Evolutionary conservation across 1,139 yeast genomes (phyloP).

Genomic region (Chernovozyma aurita): DNA sequence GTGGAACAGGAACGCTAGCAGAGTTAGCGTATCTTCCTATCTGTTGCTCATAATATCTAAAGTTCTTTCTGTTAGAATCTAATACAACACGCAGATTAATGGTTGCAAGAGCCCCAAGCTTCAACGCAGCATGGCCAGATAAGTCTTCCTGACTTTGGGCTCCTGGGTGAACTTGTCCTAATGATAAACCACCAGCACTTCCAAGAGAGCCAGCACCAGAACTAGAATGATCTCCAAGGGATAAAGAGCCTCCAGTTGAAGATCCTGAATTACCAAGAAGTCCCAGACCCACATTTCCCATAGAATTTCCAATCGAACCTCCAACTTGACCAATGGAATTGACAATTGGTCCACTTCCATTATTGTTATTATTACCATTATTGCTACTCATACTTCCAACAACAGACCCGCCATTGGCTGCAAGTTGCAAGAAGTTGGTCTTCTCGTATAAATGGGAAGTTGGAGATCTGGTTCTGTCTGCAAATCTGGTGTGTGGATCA

Average conservation of each 20-base stretch:
- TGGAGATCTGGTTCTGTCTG: slow-evolving; percentile 40
- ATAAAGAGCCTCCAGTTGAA: neutral
- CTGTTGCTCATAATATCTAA: slow-evolving; percentile 12
- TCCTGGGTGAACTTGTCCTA: neutral
- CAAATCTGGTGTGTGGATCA: slow-evolving; percentile 23
- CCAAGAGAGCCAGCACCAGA: neutral
- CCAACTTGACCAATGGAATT: neutral
- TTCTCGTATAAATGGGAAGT: slow-evolving; percentile 43
- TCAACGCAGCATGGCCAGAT: slow-evolving; percentile 43
- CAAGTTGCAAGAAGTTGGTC: slow-evolving; percentile 42
- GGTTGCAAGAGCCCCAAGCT: slow-evolving; percentile 60
- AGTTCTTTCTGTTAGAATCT: slow-evolving; percentile 47
- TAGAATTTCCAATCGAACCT: neutral
- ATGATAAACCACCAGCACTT: slow-evolving; percentile 7
- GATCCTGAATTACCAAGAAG: neutral
- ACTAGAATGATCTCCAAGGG: neutral
- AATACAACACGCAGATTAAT: slow-evolving; percentile 58
- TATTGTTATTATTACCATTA: neutral
- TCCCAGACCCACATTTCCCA: neutral
- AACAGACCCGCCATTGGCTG: slow-evolving; percentile 19
- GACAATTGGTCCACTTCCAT: neutral
- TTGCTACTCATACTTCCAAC: neutral
- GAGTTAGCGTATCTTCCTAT: slow-evolving; percentile 8
- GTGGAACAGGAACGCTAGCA: slow-evolving; percentile 4
- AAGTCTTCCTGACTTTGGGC: slow-evolving; percentile 20